phyloP scores from a whole-genome alignment of 495 filamentous ascomycete genomes.

The Daldinia bambusicola region DNA sequence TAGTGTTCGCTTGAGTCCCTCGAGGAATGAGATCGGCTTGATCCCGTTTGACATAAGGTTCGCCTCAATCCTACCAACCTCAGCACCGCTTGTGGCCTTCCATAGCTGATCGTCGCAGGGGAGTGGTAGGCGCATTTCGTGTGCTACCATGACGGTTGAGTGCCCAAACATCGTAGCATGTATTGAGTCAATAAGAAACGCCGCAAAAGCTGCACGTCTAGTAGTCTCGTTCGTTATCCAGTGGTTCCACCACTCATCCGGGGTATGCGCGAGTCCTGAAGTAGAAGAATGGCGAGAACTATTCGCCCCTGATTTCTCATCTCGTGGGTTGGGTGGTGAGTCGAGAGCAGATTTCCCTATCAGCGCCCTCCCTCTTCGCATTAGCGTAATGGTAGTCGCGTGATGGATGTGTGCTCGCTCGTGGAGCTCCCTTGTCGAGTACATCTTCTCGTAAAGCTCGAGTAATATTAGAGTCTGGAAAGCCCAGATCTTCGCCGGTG shows the following conservation, averaged over 20 bases:
- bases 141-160: slow-evolving; percentile 95
- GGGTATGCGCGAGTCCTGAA: slow-evolving; percentile 67
- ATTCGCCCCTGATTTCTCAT: slow-evolving; percentile 64
- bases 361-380: slow-evolving; percentile 91
- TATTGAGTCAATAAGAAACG: slow-evolving; percentile 94
- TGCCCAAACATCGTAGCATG: slow-evolving; percentile 99
- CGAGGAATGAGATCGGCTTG: slow-evolving; percentile 88
- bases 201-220: slow-evolving; percentile 88
- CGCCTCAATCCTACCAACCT: slow-evolving; percentile 87
- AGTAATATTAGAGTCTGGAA: slow-evolving; percentile 92
- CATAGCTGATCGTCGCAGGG: slow-evolving; percentile 95
- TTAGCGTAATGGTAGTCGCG: slow-evolving; percentile 92
- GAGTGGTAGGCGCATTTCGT: slow-evolving; percentile 91
- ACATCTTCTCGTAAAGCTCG: slow-evolving; percentile 97
- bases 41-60: slow-evolving; percentile 83
- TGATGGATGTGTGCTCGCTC: slow-evolving; percentile 98
- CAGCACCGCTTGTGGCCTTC: slow-evolving; percentile 88
- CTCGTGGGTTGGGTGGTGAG: slow-evolving; percentile 82
- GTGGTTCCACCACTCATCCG: slow-evolving; percentile 93
- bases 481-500: slow-evolving; percentile 96
- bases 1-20: slow-evolving; percentile 89
- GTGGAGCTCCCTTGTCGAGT: slow-evolving; percentile 87
- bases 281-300: slow-evolving; percentile 70
- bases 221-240: slow-evolving; percentile 97
- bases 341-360: slow-evolving; percentile 91